Evolutionary conservation across 1,284 basidiomycete species (phyloP).

Genomic region (Naganishia sp.): DNA sequence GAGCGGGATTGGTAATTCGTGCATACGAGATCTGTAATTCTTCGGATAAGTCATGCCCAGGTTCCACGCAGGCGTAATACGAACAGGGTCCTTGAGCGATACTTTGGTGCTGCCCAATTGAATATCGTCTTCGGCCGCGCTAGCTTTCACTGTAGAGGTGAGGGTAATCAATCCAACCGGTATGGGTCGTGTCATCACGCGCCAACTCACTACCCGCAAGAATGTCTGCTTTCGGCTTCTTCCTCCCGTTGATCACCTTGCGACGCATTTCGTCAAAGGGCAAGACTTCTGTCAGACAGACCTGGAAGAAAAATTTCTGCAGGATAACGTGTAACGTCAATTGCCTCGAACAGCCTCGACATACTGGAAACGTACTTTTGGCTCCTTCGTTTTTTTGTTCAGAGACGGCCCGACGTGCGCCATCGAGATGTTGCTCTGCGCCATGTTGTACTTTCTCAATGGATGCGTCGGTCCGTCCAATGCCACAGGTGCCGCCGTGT

Average conservation of each 20-base stretch:
- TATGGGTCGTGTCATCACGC: slow-evolving; percentile 28
- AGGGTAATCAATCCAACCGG: slow-evolving; percentile 3
- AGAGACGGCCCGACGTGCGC: slow-evolving; percentile 73
- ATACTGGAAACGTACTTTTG: slow-evolving; percentile 41
- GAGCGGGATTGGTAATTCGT: slow-evolving; percentile 80
- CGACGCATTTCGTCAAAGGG: slow-evolving; percentile 67
- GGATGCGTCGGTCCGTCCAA: slow-evolving; percentile 60
- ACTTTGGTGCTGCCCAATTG: slow-evolving; percentile 80
- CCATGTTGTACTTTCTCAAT: slow-evolving; percentile 56
- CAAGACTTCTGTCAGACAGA: slow-evolving; percentile 76
- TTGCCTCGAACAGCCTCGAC: background rate
- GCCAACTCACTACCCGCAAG: slow-evolving; percentile 50
- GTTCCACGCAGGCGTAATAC: slow-evolving; percentile 45
- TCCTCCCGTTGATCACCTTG: slow-evolving; percentile 66
- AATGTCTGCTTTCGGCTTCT: slow-evolving; percentile 67
- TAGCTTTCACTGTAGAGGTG: slow-evolving; percentile 62
- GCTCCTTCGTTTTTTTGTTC: slow-evolving; percentile 48
- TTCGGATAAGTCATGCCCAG: no score
- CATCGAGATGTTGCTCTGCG: slow-evolving; percentile 71
- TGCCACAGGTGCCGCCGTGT: slow-evolving; percentile 88
- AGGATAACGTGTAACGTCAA: background rate
- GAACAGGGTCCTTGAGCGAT: slow-evolving; percentile 86
- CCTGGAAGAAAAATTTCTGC: slow-evolving; percentile 81
- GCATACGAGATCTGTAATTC: slow-evolving; percentile 74
- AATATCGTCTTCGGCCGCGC: slow-evolving; percentile 75